Evolutionary conservation across 2,329 filamentous ascomycete genomes (phyloP), one percentile per base, ranked within the genome.

Genomic region (Pestalotiopsis sp.): DNA sequence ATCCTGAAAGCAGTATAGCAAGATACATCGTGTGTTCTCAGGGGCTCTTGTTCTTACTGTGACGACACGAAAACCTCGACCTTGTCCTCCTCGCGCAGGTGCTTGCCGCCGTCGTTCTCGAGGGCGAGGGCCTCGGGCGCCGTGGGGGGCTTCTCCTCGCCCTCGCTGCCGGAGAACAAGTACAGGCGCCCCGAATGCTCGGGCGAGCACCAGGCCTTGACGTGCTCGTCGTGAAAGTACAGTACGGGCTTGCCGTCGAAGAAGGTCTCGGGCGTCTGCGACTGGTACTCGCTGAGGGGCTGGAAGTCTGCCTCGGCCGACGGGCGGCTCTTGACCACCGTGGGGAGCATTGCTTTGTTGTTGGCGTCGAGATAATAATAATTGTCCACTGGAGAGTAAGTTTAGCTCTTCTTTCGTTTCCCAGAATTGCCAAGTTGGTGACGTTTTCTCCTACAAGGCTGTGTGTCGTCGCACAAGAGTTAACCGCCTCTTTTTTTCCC

Each of bases 181-280:
- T 83, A 87, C 67, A 93, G 81, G 66, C 80, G 81, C 52, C 84
- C 84, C 27, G 85, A 80, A 73, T 92, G 87, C 55, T 85, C 82
- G 45, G 81, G 82, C 31, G 87, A 83, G 23, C 91, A 81, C 74
- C 87, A 86, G 3, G 91, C 87, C 52, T 87, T 89, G 67, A 89
- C 84, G 68, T 83, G 82, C 13, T 82, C 73, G 52, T 86, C 84
- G 74, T 91, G 88, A 72, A 87, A 88, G 79, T 95, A 88, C 3
- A 95, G 86, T 58, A 95, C 86, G 1, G 92, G 89, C 75, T 92
- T 93, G 36, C 88, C 88, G 73, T 86, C 88, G 74, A 90, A 91
- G 81, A 95, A 95, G 57, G 88, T 91, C 68, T 85, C 84, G 0
- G 93, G 93, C 1, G 93, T 95, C 75, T 90, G 89, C 65, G 89